These are phyloP conservation scores for Gastrolobium bilobum DNA, from an alignment of 306 rosid species.

Conservation along the genomic window DNA sequence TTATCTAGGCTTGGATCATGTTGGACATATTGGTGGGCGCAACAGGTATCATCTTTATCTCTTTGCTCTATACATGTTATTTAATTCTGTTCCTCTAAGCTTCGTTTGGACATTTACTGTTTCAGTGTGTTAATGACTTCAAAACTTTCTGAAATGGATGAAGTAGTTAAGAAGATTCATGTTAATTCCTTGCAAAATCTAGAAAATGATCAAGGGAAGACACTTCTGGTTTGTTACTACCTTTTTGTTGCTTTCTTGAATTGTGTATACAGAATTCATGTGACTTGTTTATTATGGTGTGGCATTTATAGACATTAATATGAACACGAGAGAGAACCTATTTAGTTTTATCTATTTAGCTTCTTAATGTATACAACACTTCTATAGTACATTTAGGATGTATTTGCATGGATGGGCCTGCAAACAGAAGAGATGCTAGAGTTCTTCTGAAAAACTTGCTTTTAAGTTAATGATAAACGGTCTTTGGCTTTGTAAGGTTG, in stretches of 20 bases:
- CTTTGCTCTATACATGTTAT: conserved; percentile 42
- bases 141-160: conserved; percentile 95
- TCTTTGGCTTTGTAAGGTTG: conserved; percentile 35
- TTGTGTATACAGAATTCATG: conserved; percentile 23
- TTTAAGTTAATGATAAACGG: conserved; percentile 28
- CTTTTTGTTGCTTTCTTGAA: conserved; percentile 32
- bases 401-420: conserved; percentile 32
- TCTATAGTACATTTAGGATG: conserved; percentile 30
- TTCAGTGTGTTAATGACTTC: conserved; percentile 86
- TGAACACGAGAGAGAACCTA: conserved; percentile 15
- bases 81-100: conserved; percentile 45
- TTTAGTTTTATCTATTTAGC: conserved; percentile 31
- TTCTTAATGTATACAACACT: conserved; percentile 9
- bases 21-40: conserved; percentile 97
- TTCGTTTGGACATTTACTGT: conserved; percentile 51
- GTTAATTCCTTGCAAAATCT: conserved; percentile 55
- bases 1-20: conserved; percentile 98
- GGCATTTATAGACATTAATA: conserved; percentile 26
- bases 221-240: conserved; percentile 84
- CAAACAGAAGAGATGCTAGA: neutral
- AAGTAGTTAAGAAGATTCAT: conserved; percentile 86
- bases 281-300: conserved; percentile 32
- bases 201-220: conserved; percentile 62
- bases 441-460: conserved; percentile 26
- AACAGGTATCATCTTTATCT: conserved; percentile 65